Base-by-base conservation (phyloP, 2,329 filamentous ascomycete genomes). In the Stachybotrys elegans region DNA sequence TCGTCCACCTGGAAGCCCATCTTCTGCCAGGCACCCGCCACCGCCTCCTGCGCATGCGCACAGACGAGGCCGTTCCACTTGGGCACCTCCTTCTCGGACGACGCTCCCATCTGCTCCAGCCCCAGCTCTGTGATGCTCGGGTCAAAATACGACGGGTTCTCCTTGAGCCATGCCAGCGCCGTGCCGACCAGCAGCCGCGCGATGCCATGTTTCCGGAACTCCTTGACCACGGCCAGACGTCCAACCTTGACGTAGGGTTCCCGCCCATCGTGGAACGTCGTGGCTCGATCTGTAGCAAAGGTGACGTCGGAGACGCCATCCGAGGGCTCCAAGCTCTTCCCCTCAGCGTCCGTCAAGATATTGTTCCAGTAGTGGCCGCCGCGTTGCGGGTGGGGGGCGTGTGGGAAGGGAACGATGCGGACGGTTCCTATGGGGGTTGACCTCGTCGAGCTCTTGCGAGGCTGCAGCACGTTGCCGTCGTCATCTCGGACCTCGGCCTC, bases 231-330 rank as follows among this genome's bases (percentile, higher is more conserved):
- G 0, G 88, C 86, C 22, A 96, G 71, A 1, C 88, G 78, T 5
- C 88, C 88, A 2, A 96, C 67, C 66, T 92, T 94, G 50, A 95
- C 72, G 62, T 92, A 95, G 0, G 86, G 81, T 57, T 94, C 88
- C 29, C 70, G 58, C 6, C 76, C 78, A 56, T 86, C 74, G 58
- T 79, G 76, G 51, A 73, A 68, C 40, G 65, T 72, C 32, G 75
- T 80, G 36, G 62, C 54, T 4, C 71, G 66, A 57, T 79, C 74
- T 9, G 44, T 40, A 11, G 51, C 56, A 20, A 53, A 59, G 5
- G 55, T 51, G 20, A 48, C 52, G 34, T 42, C 31, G 9, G 46
- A 32, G 14, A 42, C 42, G 31, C 32, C 44, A 25, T 34, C 22
- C 27, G 22, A 5, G 7, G 42, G 40, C 16, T 46, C 43, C 9